Evolutionary conservation across 805 yeast genomes (phyloP), one percentile per base, ranked within the genome.

Genomic region (Saccharomyces kudriavzevii): DNA sequence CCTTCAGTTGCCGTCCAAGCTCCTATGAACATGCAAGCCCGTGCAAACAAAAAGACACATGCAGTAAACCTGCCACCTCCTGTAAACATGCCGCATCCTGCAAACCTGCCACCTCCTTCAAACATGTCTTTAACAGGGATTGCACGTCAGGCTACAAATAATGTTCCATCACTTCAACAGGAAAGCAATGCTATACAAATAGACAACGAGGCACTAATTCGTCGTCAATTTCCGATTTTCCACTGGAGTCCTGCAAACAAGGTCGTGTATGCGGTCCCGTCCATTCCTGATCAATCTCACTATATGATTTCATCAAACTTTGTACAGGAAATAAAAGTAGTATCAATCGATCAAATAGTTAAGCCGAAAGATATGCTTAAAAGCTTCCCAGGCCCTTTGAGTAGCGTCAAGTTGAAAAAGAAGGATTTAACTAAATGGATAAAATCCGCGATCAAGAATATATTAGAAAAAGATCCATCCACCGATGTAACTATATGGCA

Each of bases 151-250:
- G 24, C 24, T 17, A 17, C 10, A 8, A 35, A 17, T 20, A 35
- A 17, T 17, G 43, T 20, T 35, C 22, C 24, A 35, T 17, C 22
- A 6, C 11, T 17, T 2, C 43, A 17, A 2, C 22, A 9, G 22
- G 22, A 17, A 35, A 35, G 17, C 3, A 8, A 35, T 17, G 10
- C 10, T 8, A 35, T 35, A 4, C 11, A 17, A 6, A 69, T 71
- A 29, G 78, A 82, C 56, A 85, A 87, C 6, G 79, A 78, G 50
- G 78, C 82, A 25, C 67, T 85, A 50, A 68, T 75, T 25, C 69
- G 72, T 48, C 75, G 86, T 52, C 96, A 87, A 64, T 86, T 85
- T 69, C 96, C 96, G 0, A 64, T 89, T 31, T 85, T 88, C 65
- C 75, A 78, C 54, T 89, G 94, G 86, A 74, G 81, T 27, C 71